These are phyloP conservation scores for Croton setiger DNA, from an alignment of 441 rosid species.

Conservation along the genomic window DNA sequence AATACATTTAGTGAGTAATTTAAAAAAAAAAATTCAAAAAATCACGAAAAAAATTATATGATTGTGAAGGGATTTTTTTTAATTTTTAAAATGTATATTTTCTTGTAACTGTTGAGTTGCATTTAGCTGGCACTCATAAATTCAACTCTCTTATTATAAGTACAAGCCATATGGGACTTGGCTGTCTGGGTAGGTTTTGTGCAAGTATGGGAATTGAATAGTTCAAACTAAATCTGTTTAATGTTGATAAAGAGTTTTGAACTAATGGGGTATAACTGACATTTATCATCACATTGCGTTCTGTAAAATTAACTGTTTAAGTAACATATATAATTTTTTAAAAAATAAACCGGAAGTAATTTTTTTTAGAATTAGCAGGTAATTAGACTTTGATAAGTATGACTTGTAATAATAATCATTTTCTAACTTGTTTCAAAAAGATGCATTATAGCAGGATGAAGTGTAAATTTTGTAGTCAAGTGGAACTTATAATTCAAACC, in stretches of 20 bases:
- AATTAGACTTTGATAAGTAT: background rate
- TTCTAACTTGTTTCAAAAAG: slow-evolving; percentile 2
- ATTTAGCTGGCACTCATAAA: slow-evolving; percentile 16
- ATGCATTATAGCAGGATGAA: background rate
- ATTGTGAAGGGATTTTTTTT: too few relatives aligned
- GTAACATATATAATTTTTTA: too few relatives aligned
- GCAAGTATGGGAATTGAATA: slow-evolving; percentile 1
- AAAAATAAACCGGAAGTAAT: too few relatives aligned
- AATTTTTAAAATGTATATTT: too few relatives aligned
- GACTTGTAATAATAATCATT: slow-evolving; percentile 14
- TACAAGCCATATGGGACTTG: slow-evolving; percentile 4
- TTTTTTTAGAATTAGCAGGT: too few relatives aligned
- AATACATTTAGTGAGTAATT: too few relatives aligned
- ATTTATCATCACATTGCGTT: too few relatives aligned
- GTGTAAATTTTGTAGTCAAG: background rate
- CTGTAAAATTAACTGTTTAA: too few relatives aligned
- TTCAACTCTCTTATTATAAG: background rate
- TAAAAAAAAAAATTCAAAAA: too few relatives aligned
- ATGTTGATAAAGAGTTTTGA: background rate
- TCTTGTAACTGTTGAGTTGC: background rate
- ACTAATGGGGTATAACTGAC: slow-evolving; percentile 1
- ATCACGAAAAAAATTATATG: too few relatives aligned
- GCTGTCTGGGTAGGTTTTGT: slow-evolving; percentile 9
- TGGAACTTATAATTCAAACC: slow-evolving; percentile 4
- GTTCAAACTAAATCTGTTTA: background rate